Percentiles rank a stretch among this genome's conserved stretches.
phyloP scores from a whole-genome alignment of 371 early-diverging fungal species.

The Mucor lusitanicus region DNA sequence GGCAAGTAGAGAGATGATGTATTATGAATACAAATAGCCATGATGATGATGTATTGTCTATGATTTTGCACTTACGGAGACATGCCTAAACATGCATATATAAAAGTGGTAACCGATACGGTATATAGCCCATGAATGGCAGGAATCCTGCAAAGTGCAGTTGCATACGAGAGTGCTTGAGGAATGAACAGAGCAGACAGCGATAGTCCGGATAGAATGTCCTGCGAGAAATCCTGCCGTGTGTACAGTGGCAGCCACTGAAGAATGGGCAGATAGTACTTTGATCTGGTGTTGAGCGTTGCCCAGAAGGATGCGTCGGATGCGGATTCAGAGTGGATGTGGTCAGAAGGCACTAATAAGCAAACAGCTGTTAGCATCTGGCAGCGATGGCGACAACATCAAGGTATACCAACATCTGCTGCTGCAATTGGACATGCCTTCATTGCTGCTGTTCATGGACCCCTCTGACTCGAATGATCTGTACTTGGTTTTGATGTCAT shows the following conservation, averaged over 20 bases:
- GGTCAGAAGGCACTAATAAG: slow-evolving; percentile 14
- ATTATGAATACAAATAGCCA: not conserved
- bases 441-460: not conserved
- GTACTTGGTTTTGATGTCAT: not conserved
- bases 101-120: slow-evolving; percentile 66
- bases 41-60: not conserved
- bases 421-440: not conserved
- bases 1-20: too few relatives aligned
- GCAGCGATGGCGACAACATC: not conserved
- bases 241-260: slow-evolving; percentile 83
- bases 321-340: not conserved
- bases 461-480: not conserved
- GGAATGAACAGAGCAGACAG: slow-evolving; percentile 84
- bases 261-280: slow-evolving; percentile 83
- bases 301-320: not conserved
- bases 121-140: slow-evolving; percentile 87
- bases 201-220: slow-evolving; percentile 79
- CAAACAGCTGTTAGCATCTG: not conserved
- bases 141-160: slow-evolving; percentile 53
- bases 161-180: slow-evolving; percentile 84
- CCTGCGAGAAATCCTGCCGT: slow-evolving; percentile 40
- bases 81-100: slow-evolving; percentile 84
- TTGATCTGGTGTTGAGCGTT: slow-evolving; percentile 48
- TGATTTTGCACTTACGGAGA: slow-evolving; percentile 53
- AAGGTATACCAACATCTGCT: not conserved